Conservation (phyloP, 73 alveolate genomes). For the Paramecium sexaurelia region DNA sequence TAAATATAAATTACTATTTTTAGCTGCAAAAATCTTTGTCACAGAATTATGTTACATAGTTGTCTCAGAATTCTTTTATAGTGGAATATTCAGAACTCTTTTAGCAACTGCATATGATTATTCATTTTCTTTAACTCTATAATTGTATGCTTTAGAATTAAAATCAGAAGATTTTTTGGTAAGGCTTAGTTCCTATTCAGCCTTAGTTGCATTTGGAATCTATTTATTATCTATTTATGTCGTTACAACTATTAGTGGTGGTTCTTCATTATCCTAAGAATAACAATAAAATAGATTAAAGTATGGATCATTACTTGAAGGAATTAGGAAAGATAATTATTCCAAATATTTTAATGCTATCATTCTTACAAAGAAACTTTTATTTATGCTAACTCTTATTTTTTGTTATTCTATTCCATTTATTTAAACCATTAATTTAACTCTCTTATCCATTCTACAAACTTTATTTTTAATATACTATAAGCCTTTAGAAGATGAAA, state of each 20-base stretch:
- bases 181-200: neutral
- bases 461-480: neutral
- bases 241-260: neutral
- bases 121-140: neutral
- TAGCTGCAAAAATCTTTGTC: neutral
- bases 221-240: neutral
- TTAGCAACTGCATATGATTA: slow-evolving; percentile 19
- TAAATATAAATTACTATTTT: neutral
- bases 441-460: neutral
- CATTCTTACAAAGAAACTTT: neutral
- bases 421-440: neutral
- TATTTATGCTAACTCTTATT: neutral
- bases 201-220: neutral
- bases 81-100: slow-evolving; percentile 19
- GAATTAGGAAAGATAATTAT: neutral
- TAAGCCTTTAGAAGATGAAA: neutral
- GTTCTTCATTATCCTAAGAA: neutral
- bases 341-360: neutral
- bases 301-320: slow-evolving; percentile 46
- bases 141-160: neutral
- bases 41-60: neutral
- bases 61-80: neutral
- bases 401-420: neutral
- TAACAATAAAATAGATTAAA: neutral
- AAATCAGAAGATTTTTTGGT: neutral